Conservation (phyloP, 306 rosid species). For the Cucumis hystrix region DNA sequence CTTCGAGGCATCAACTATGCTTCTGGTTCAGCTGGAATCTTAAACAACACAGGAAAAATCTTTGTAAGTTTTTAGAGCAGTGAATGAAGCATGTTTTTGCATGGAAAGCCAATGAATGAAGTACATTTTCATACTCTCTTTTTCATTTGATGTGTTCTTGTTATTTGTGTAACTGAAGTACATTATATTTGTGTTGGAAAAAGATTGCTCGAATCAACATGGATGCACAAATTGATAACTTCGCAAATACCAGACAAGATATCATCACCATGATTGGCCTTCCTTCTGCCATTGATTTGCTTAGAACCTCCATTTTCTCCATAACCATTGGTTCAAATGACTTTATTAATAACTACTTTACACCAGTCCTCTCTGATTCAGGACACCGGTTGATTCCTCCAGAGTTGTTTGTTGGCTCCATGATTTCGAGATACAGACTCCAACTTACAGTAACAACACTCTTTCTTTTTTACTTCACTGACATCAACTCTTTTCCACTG, state of each 20-base stretch:
- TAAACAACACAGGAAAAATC: slow-evolving; percentile 39
- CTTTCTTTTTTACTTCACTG: not conserved
- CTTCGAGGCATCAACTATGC: slow-evolving; percentile 66
- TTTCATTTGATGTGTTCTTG: not conserved
- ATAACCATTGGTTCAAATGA: slow-evolving; percentile 60
- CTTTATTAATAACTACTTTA: slow-evolving; percentile 51
- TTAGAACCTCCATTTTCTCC: slow-evolving; percentile 29
- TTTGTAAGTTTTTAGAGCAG: slow-evolving; percentile 32
- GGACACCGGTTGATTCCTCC: slow-evolving; percentile 19
- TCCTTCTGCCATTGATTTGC: slow-evolving; percentile 20
- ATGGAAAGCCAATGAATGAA: not conserved
- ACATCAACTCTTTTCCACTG: not conserved
- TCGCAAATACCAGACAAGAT: slow-evolving; percentile 52
- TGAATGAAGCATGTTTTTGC: not conserved
- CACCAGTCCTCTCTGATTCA: slow-evolving; percentile 18
- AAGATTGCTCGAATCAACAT: slow-evolving; percentile 54
- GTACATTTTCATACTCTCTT: not conserved
- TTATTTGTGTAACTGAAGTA: not conserved
- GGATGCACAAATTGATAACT: slow-evolving; percentile 47
- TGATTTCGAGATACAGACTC: slow-evolving; percentile 38
- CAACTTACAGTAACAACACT: slow-evolving; percentile 37
- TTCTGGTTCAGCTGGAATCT: slow-evolving; percentile 65
- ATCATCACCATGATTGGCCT: slow-evolving; percentile 39
- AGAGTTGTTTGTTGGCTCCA: slow-evolving; percentile 24
- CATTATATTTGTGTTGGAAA: not conserved